Conservation (phyloP, 805 yeast species). For the Starmerella apis region DNA sequence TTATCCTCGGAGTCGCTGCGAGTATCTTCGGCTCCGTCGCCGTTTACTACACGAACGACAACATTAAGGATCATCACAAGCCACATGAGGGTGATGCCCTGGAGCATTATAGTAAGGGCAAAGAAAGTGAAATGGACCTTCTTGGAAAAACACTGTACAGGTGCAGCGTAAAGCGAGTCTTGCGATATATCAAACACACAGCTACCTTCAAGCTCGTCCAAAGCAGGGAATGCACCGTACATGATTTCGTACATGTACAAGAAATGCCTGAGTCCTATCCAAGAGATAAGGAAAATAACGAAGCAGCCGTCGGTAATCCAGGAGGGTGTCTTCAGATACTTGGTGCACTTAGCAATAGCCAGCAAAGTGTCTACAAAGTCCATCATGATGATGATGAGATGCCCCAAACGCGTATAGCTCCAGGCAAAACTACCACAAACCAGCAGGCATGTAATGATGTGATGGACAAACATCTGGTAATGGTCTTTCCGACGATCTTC, state of each 20-base stretch:
- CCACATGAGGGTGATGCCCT: slow-evolving; percentile 60
- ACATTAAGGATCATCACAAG: slow-evolving; percentile 62
- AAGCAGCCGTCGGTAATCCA: slow-evolving; percentile 58
- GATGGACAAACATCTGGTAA: slow-evolving; percentile 79
- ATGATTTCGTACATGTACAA: slow-evolving; percentile 56
- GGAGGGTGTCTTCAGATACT: slow-evolving; percentile 51
- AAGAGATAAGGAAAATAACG: slow-evolving; percentile 50
- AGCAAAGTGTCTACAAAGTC: slow-evolving; percentile 70
- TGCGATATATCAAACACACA: slow-evolving; percentile 27
- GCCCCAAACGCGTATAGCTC: slow-evolving; percentile 68
- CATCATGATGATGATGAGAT: slow-evolving; percentile 66
- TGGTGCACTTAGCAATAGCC: slow-evolving; percentile 63
- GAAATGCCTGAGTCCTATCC: slow-evolving; percentile 68
- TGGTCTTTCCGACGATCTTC: slow-evolving; percentile 77
- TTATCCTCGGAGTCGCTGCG: slow-evolving; percentile 61
- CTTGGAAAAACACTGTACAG: slow-evolving; percentile 31
- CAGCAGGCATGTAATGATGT: slow-evolving; percentile 62
- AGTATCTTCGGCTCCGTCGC: slow-evolving; percentile 73
- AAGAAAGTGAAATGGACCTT: slow-evolving; percentile 38
- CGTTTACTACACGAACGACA: slow-evolving; percentile 56
- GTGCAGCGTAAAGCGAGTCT: slow-evolving; percentile 3
- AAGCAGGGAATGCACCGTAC: slow-evolving; percentile 44
- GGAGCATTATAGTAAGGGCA: slow-evolving; percentile 52
- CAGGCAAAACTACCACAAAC: slow-evolving; percentile 62
- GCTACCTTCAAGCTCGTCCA: slow-evolving; percentile 30